Base-by-base conservation (phyloP, 1,139 yeast genomes). In the Kodamaea ohmeri region DNA sequence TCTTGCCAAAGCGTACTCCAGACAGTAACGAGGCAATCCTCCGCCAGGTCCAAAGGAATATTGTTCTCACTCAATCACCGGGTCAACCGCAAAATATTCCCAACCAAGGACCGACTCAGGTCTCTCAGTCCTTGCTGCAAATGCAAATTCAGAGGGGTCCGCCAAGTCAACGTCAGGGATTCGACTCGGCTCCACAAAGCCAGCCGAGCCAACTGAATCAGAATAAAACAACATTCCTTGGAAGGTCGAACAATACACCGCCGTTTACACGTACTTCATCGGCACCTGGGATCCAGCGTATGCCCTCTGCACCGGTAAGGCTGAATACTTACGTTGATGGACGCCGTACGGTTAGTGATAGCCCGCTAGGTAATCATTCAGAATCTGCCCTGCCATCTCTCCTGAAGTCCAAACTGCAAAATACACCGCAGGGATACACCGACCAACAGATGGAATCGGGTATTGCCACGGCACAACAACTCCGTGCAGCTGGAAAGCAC, bases 401-500 rank as follows among this genome's bases (percentile, higher is more conserved):
- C 22, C 22, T 7, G 22, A 6, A 13, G 8, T 11, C 12, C 13
- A 24, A 24, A 13, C 26, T 14, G 17, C 18, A 26, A 6, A 13
- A 16, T 12, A 14, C 24, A 11, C 32, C 36, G 11, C 24, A 19
- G 4, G 31, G 36, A 4, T 27, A 22, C 26, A 15, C 29, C 4
- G 33, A 28, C 13, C 25, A 17, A 18, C 28, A 8, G 32, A 29
- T 38, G 29, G 74, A 70, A 29, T 64, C 73, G 11, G 67, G 80
- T 40, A 73, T 78, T 0, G 57, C 69, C 11, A 53, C 70, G 34
- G 88, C 89, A 0, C 63, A 73, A 18, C 71, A 73, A 26, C 63
- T 79, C 30, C 68, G 86, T 40, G 71, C 72, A 31, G 59, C 69
- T 34, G 88, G 87, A 0, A 75, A 80, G 41, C 73, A 78, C 36